Percentiles rank a stretch among this genome's conserved stretches.
phyloP scores from a whole-genome alignment of 768 basidiomycete genomes.

The Amanita exitialis region DNA sequence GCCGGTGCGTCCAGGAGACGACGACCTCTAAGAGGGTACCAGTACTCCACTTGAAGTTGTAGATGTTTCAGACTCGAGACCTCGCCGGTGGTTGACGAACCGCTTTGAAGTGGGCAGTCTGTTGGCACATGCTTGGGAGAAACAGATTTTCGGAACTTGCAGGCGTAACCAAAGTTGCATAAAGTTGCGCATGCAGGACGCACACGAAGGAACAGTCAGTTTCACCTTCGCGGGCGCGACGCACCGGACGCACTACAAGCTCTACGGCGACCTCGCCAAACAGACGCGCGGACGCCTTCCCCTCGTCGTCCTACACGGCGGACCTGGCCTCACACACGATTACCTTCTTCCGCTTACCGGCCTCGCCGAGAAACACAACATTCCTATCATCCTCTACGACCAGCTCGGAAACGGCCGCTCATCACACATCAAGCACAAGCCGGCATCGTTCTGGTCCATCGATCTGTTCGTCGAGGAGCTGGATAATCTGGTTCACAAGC shows the following conservation, averaged over 20 bases:
- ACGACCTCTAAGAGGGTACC: too few species aligned
- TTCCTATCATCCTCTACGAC: conserved; percentile 45
- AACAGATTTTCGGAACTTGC: too few species aligned
- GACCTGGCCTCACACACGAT: conserved; percentile 38
- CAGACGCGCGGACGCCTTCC: too few species aligned
- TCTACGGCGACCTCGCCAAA: too few species aligned
- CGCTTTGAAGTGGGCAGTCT: too few species aligned
- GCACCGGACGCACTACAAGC: too few species aligned
- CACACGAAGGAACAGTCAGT: background rate
- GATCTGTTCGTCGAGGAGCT: conserved; percentile 47
- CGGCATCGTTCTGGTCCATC: conserved; percentile 36
- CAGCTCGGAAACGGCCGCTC: conserved; percentile 46
- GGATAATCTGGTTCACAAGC: conserved; percentile 31
- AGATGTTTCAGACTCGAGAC: too few species aligned
- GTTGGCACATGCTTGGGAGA: too few species aligned
- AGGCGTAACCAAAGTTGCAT: too few species aligned
- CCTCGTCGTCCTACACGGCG: conserved; percentile 44
- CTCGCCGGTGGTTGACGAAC: too few species aligned
- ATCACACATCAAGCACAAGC: conserved; percentile 36
- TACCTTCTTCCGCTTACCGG: conserved; percentile 33
- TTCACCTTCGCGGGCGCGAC: conserved; percentile 11
- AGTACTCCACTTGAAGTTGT: too few species aligned
- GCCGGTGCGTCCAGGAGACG: too few species aligned
- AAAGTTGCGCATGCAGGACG: conserved; percentile 7
- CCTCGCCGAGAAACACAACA: conserved; percentile 20